Conservation (phyloP, 441 rosid genomes). For the Gossypium laxum region DNA sequence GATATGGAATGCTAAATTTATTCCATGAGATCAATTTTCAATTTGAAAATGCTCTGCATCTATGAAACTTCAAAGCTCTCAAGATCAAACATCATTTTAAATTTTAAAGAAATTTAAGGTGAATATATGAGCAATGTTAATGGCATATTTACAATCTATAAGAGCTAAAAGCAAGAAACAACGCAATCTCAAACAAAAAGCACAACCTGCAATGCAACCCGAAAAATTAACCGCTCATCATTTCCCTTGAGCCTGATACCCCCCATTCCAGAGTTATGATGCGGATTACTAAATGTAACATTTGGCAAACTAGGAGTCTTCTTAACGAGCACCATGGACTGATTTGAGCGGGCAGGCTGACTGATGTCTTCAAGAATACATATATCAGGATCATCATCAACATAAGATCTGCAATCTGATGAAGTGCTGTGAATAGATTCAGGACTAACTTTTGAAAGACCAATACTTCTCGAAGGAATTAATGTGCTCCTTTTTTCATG, state of each 20-base stretch:
- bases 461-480: slow-evolving; percentile 26
- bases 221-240: slow-evolving; percentile 51
- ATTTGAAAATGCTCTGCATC: neutral
- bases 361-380: slow-evolving; percentile 68
- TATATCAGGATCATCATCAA: slow-evolving; percentile 64
- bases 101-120: neutral
- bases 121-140: neutral
- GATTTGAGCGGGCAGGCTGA: slow-evolving; percentile 37
- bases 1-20: neutral
- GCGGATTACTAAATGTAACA: slow-evolving; percentile 21
- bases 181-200: neutral
- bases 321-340: slow-evolving; percentile 22
- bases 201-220: slow-evolving; percentile 75
- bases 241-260: slow-evolving; percentile 32
- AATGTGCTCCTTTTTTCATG: slow-evolving; percentile 28
- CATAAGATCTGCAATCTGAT: slow-evolving; percentile 39
- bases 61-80: neutral
- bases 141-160: neutral
- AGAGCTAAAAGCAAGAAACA: slow-evolving; percentile 1
- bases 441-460: slow-evolving; percentile 42
- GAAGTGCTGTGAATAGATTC: slow-evolving; percentile 68
- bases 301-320: slow-evolving; percentile 23
- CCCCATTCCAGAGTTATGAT: slow-evolving; percentile 29
- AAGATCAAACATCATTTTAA: neutral
- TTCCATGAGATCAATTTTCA: neutral